phyloP scores from a whole-genome alignment of 805 yeast genomes.

The Zygosaccharomyces kombuchaensis region DNA sequence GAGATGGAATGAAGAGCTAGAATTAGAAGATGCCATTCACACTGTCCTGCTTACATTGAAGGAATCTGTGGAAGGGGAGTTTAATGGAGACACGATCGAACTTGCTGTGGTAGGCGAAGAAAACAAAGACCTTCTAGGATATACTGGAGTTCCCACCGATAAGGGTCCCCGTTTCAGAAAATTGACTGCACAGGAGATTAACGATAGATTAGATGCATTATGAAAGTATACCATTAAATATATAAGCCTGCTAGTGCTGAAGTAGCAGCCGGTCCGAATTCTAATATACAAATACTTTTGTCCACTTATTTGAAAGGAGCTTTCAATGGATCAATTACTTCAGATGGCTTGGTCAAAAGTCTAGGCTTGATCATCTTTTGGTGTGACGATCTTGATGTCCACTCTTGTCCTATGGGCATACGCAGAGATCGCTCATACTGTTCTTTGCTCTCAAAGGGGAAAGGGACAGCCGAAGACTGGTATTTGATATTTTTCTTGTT shows the following conservation, averaged over 20 bases:
- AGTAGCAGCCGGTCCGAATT: background rate
- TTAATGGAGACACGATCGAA: conserved; percentile 94
- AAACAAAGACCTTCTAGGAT: conserved; percentile 76
- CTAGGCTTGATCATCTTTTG: conserved; percentile 87
- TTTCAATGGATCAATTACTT: conserved; percentile 84
- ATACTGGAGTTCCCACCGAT: conserved; percentile 71
- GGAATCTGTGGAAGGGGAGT: conserved; percentile 96
- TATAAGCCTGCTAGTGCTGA: conserved; percentile 3
- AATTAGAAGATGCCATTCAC: conserved; percentile 96
- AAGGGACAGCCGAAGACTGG: conserved; percentile 87
- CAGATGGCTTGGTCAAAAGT: conserved; percentile 80
- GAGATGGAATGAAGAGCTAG: conserved; percentile 97
- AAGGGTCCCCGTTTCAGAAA: conserved; percentile 87
- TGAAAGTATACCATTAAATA: conserved; percentile 32
- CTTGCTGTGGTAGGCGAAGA: conserved; percentile 83
- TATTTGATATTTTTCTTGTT: conserved; percentile 83
- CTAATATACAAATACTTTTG: background rate
- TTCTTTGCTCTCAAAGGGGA: conserved; percentile 87
- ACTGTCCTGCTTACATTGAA: conserved; percentile 90
- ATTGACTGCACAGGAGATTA: conserved; percentile 83
- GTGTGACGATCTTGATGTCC: conserved; percentile 86
- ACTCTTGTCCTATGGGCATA: conserved; percentile 96
- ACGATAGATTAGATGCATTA: conserved; percentile 91
- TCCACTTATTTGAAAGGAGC: conserved; percentile 64
- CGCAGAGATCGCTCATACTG: conserved; percentile 92